These are phyloP conservation scores for Coemansia sp. DNA, from an alignment of 192 early-diverging fungal genomes.

Conservation along the genomic window DNA sequence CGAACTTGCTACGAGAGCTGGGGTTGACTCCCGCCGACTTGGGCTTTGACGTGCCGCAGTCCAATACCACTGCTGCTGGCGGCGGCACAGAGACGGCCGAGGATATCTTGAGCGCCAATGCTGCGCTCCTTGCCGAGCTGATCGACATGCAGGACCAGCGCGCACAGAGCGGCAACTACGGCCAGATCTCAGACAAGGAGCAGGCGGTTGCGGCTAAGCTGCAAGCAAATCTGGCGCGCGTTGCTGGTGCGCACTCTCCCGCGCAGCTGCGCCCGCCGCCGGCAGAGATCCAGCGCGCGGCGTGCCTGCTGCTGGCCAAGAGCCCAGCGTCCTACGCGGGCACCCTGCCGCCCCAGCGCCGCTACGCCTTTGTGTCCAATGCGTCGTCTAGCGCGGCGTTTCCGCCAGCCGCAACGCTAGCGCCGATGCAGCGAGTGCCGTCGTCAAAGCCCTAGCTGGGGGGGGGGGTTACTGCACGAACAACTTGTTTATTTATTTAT, in stretches of 20 bases:
- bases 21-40: slow-evolving; percentile 20
- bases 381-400: slow-evolving; percentile 13
- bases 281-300: slow-evolving; percentile 36
- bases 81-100: slow-evolving; percentile 35
- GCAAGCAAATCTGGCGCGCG: slow-evolving; percentile 30
- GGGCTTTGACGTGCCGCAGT: slow-evolving; percentile 1
- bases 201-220: slow-evolving; percentile 22
- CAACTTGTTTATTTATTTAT: no score
- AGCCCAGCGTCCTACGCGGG: slow-evolving; percentile 25
- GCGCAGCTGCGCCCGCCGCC: slow-evolving; percentile 24
- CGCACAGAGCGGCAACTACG: slow-evolving; percentile 22
- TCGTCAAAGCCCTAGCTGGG: background rate
- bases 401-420: slow-evolving; percentile 31
- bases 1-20: slow-evolving; percentile 14
- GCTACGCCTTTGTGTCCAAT: slow-evolving; percentile 51
- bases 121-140: slow-evolving; percentile 24
- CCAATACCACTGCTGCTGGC: background rate
- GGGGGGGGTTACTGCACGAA: no score
- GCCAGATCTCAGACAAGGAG: slow-evolving; percentile 30
- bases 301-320: slow-evolving; percentile 23
- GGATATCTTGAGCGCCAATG: slow-evolving; percentile 29
- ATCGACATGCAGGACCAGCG: slow-evolving; percentile 39
- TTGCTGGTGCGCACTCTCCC: slow-evolving; percentile 21
- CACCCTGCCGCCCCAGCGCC: slow-evolving; percentile 44
- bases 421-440: slow-evolving; percentile 38